phyloP scores from a whole-genome alignment of 2,329 filamentous ascomycete genomes.

The Exophiala bonariae region DNA sequence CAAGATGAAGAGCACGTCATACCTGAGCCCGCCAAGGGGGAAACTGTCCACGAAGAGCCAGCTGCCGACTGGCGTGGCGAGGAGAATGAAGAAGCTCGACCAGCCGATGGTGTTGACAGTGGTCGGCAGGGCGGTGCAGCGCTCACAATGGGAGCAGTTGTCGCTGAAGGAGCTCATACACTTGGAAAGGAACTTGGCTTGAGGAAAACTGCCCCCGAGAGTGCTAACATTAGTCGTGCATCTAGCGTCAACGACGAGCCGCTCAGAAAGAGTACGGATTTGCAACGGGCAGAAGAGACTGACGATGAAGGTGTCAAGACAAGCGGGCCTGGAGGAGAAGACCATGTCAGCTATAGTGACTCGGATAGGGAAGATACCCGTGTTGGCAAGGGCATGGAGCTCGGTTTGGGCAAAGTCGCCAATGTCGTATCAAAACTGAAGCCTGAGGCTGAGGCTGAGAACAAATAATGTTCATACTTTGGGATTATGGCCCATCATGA shows the following conservation, averaged over 20 bases:
- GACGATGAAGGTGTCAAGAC: conserved; percentile 41
- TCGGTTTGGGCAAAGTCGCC: conserved; percentile 22
- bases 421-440: conserved; percentile 24
- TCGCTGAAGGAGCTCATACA: conserved; percentile 34
- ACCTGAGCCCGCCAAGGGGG: conserved; percentile 63
- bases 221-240: conserved; percentile 68
- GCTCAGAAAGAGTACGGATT: not conserved
- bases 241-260: conserved; percentile 60
- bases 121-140: conserved; percentile 16
- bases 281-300: conserved; percentile 29
- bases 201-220: conserved; percentile 63
- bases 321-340: conserved; percentile 30
- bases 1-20: conserved; percentile 27
- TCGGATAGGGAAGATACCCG: conserved; percentile 16
- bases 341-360: conserved; percentile 9
- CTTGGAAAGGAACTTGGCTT: conserved; percentile 68
- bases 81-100: conserved; percentile 33
- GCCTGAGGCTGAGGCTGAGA: not conserved
- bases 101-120: conserved; percentile 22
- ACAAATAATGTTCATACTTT: too few relatives aligned
- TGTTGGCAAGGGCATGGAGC: conserved; percentile 16
- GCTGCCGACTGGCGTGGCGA: conserved; percentile 75
- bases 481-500: too few relatives aligned
- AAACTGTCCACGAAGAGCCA: conserved; percentile 67
- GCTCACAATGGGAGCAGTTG: conserved; percentile 22